Base-by-base conservation (phyloP, 352 stramenopile species). In the Phytophthora sansomeana region DNA sequence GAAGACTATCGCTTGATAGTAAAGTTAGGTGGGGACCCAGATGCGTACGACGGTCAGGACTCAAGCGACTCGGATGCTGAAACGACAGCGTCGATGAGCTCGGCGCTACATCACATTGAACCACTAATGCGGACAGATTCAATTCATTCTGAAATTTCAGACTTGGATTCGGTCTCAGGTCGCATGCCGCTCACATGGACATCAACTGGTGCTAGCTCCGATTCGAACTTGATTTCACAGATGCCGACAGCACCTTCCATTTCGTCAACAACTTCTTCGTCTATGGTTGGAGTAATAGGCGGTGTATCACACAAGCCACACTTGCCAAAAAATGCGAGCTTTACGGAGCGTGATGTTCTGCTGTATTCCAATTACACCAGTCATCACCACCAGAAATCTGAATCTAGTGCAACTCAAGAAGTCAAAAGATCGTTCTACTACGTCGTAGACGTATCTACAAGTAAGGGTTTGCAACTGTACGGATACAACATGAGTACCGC, bases 401-500 rank as follows among this genome's bases (percentile, higher is more conserved):
- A 46, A 19, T 33, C 56, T 36, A 42, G 33, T 6, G 63, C 65
- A 21, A 38, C 48, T 9, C 26, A 55, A n/a, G 56, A 72, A 13
- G 63, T 73, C 28, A 83, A 76, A n/a, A 75, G 83, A 29, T 87
- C 81, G 11, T 88, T 93, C 44, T 95, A 91, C 44, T 93, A 92
- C 50, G 64, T 92, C 28, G 55, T 93, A 16, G 81, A 92, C 28
- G 39, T 95, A 9, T 95, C 84, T 1, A 73, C 74, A 7, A 73
- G 48, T n/a, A 81, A 75, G 29, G 87, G 87, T 0, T 41, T 95
- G 24, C 68, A 69, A 0, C 63, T 91, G 17, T 91, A 88, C 47
- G 87, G 78, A 44, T 95, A 95, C 73, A 95, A 95, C 53, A 84
- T 93, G 77, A 92, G 85, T 39, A 60, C 67, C 1, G 67, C 76